Evolutionary conservation across 176 grass and related monocot species (phyloP), one percentile per base, ranked within the genome.

Genomic region (Lolium multiflorum): DNA sequence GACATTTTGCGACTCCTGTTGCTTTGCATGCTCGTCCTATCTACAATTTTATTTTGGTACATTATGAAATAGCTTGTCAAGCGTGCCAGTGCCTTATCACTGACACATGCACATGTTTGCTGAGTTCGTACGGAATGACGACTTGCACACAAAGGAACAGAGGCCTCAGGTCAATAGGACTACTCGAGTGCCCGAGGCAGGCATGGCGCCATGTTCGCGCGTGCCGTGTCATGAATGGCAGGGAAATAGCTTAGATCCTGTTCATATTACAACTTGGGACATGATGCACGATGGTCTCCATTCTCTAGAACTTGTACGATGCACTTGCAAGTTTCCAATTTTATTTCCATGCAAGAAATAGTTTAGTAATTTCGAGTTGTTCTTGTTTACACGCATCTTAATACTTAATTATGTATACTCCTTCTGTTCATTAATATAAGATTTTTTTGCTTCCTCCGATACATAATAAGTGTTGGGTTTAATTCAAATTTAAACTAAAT

Each of bases 101-200:
- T 73, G 84, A 87, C 84, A 71, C 15, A 78, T 4, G 21, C 52
- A 50, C 54, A 28, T 77, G 43, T 60, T 86, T 78, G 72, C 63
- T 44, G 79, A 1, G 22, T 48, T 31, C 60, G 83, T 77, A 62
- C 51, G 14, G 78, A 18, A 70, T 63, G 35, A 79, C 37, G 73
- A 38, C 51, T 50, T 64, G 85, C 3, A 2, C 48, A 48, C 35
- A 21, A 59, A 76, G 49, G 52, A 76, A 50, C 24, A 48, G 11
- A 74, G 11, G 48, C 64, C 44, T 7, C 18, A 0, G 59, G 21
- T 59, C 76, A 80, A 57, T 18, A 75, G 15, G 66, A 49, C 66
- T 74, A 69, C 76, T 75, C 72, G 9, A 75, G 22, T 75, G 72
- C 22, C 22, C 6, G 72, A 75, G 46, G 22, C 21, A 28, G 72